Conservation (phyloP, 176 grass and related monocot genomes). For the Rhipidocladum racemiflorum region DNA sequence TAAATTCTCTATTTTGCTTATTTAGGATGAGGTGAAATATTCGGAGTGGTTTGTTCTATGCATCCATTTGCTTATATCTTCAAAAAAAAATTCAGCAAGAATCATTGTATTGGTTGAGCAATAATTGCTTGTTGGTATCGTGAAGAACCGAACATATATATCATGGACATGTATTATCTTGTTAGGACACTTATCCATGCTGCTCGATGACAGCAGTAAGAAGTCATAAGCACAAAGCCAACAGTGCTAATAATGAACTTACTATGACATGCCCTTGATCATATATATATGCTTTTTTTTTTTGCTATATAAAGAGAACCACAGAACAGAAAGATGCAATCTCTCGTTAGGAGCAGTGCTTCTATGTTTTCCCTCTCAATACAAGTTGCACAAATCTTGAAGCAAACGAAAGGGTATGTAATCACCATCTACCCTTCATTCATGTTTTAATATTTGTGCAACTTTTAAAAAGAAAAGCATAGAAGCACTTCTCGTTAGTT, state of each 20-base stretch:
- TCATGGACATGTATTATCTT: not conserved
- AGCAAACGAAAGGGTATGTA: too few species aligned
- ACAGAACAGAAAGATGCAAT: not conserved
- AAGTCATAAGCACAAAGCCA: conserved; percentile 2
- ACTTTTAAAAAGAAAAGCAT: too few species aligned
- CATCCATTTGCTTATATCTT: not conserved
- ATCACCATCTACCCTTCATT: too few species aligned
- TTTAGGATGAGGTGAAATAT: conserved; percentile 7
- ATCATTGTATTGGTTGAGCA: not conserved
- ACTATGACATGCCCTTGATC: conserved; percentile 3
- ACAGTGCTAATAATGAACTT: conserved; percentile 11
- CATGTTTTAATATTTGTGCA: too few species aligned
- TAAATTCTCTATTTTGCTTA: not conserved
- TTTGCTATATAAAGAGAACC: conserved; percentile 9
- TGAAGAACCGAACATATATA: not conserved
- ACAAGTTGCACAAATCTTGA: too few species aligned
- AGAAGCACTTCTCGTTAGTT: too few species aligned
- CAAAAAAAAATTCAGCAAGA: not conserved
- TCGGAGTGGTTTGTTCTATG: not conserved
- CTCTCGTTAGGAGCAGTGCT: too few species aligned
- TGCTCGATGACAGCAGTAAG: not conserved
- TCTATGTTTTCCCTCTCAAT: too few species aligned
- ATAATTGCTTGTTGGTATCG: not conserved
- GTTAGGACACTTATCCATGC: not conserved
- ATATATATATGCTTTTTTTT: not conserved